Evolutionary conservation across 2,329 filamentous ascomycete genomes (phyloP).

Genomic region (Trichoderma sp.): DNA sequence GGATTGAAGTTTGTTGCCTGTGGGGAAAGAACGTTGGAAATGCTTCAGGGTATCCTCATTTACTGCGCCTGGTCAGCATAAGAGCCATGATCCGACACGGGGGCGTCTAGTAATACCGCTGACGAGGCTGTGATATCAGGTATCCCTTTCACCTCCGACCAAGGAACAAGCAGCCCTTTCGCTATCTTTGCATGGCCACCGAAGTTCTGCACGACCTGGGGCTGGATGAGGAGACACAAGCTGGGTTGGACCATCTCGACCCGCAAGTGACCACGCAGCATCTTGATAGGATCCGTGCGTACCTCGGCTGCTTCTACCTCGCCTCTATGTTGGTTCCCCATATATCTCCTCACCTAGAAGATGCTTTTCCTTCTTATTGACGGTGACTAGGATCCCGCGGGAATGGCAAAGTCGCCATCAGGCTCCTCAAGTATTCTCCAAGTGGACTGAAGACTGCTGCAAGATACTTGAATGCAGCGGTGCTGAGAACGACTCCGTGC

Average conservation of each 20-base stretch:
- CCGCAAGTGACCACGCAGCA: slow-evolving; percentile 33
- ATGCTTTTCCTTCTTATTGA: background rate
- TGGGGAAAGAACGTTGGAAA: slow-evolving; percentile 59
- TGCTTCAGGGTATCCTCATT: slow-evolving; percentile 59
- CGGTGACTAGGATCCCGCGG: slow-evolving; percentile 37
- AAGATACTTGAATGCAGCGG: slow-evolving; percentile 45
- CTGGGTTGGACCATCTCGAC: background rate
- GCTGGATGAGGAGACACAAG: slow-evolving; percentile 45
- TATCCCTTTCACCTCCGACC: slow-evolving; percentile 59
- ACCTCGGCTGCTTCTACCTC: slow-evolving; percentile 50
- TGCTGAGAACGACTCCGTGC: slow-evolving; percentile 45
- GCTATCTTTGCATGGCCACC: slow-evolving; percentile 56
- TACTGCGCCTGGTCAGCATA: slow-evolving; percentile 58
- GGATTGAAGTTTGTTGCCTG: slow-evolving; percentile 59
- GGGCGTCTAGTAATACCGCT: background rate
- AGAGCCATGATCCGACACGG: too few species aligned
- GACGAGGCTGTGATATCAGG: slow-evolving; percentile 39
- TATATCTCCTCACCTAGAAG: too few species aligned
- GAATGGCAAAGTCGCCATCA: slow-evolving; percentile 1
- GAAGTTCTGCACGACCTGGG: slow-evolving; percentile 56
- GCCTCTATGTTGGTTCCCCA: slow-evolving; percentile 44
- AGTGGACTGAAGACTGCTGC: slow-evolving; percentile 51
- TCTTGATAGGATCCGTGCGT: slow-evolving; percentile 50
- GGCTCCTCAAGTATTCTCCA: slow-evolving; percentile 38
- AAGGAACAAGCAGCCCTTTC: slow-evolving; percentile 52